Evolutionary conservation across 352 stramenopile genomes (phyloP), one percentile per base, ranked within the genome.

Genomic region (Aphanomyces euteiches): DNA sequence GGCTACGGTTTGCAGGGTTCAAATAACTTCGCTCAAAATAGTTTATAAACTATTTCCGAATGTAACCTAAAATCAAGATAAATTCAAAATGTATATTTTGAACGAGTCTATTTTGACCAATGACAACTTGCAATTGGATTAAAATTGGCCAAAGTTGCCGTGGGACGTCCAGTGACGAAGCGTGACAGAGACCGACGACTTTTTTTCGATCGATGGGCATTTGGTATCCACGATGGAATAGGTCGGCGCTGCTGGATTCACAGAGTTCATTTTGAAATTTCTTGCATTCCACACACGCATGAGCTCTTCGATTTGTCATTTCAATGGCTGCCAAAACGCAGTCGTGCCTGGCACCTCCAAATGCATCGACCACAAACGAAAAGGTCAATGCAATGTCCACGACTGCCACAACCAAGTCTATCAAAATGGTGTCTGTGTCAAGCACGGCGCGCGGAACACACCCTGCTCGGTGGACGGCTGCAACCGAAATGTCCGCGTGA

Each of bases 331-430:
- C 37, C 10, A 13, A 15, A 56, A 57, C n/a, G 12, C 37, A 7
- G 15, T 41, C 6, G 15, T 67, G 7, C 28, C 28, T 39, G 47
- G 19, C 10, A 37, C n/a, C 0, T 7, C 17, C 41, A 67, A 67
- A 21, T 67, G 60, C 47, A 12, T n/a, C 12, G n/a, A 36, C 34
- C 60, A 67, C 34, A 54, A 57, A 39, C 21, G 34, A 15, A 37
- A 41, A 5, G 41, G 41, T 13, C 39, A 43, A 37, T 67, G 60
- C 47, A 19, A 7, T 13, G n/a, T 67, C 34, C 3, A 67, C 21
- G 5, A 8, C 28, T 67, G 60, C 37, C n/a, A 19, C 47, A 67
- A 67, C 60, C 41, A 57, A 41, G 60, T 56, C 28, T 67, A 67
- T 37, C 28, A 17, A 21, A 19, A 41, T 17, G n/a, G 47, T 4